A percentile compares a stretch with the other conserved stretches of the same genome.
phyloP scores from a whole-genome alignment of 2,329 filamentous ascomycete species.

The Botrytis medusae region DNA sequence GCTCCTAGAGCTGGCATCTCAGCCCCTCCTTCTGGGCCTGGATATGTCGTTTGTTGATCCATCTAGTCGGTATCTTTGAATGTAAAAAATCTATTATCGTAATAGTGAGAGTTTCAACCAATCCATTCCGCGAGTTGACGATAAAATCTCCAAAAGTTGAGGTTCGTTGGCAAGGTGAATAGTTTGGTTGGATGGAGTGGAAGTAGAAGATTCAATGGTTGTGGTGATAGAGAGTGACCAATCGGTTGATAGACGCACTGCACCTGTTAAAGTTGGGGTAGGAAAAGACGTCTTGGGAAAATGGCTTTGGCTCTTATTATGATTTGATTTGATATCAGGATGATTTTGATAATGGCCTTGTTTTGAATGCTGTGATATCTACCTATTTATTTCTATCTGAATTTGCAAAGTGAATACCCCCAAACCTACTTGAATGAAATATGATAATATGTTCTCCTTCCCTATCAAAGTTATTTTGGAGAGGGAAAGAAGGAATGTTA shows the following conservation, averaged over 20 bases:
- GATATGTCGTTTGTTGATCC: slow-evolving; percentile 54
- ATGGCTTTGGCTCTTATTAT: not conserved
- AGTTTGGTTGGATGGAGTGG: slow-evolving; percentile 4
- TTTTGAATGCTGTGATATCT: not conserved
- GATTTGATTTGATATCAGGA: not conserved
- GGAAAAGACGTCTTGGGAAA: not conserved
- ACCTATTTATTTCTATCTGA: not conserved
- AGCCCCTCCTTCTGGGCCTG: slow-evolving; percentile 35
- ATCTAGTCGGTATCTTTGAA: slow-evolving; percentile 43
- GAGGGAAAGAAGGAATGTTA: not conserved
- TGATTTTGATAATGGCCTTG: not conserved
- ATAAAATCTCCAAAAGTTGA: slow-evolving; percentile 1
- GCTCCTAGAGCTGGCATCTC: slow-evolving; percentile 28
- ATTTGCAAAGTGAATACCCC: not conserved
- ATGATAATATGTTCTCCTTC: not conserved
- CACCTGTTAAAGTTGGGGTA: not conserved
- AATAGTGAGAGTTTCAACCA: slow-evolving; percentile 25
- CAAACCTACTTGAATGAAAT: not conserved
- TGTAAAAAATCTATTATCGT: slow-evolving; percentile 27
- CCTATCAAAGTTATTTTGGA: not conserved
- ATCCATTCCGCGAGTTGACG: slow-evolving; percentile 32
- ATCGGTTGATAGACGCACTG: slow-evolving; percentile 13
- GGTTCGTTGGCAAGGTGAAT: slow-evolving; percentile 16
- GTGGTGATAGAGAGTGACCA: slow-evolving; percentile 7
- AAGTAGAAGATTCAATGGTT: not conserved